Evolutionary conservation across 345 rosid species (phyloP).

Genomic region (Moricandia moricandioides): DNA sequence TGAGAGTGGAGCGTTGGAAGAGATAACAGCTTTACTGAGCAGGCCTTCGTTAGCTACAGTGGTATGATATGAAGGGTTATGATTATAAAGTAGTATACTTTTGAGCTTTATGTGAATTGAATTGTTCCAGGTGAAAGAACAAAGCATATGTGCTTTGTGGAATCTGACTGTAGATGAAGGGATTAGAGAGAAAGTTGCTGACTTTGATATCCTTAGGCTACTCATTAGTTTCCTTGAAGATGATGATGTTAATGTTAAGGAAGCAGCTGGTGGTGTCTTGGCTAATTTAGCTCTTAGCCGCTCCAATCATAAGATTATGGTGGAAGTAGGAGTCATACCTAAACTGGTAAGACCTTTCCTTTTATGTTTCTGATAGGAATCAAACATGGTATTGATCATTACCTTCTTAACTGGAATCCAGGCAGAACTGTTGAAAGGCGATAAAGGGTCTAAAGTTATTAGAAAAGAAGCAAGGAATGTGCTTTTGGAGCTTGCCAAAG

Average conservation of each 20-base stretch:
- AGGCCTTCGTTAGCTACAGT: conserved; percentile 62
- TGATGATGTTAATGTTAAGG: conserved; percentile 62
- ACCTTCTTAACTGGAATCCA: conserved; percentile 29
- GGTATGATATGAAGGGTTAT: conserved; percentile 49
- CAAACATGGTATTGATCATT: background rate
- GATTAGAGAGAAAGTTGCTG: conserved; percentile 58
- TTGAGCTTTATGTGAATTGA: conserved; percentile 4
- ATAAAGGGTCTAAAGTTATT: conserved; percentile 49
- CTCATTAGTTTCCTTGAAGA: conserved; percentile 64
- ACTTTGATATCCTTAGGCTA: conserved; percentile 49
- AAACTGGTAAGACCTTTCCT: conserved; percentile 56
- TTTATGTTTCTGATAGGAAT: background rate
- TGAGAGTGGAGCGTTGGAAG: conserved; percentile 83
- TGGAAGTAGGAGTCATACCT: conserved; percentile 76
- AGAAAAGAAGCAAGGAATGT: conserved; percentile 72
- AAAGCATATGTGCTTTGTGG: conserved; percentile 72
- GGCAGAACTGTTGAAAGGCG: conserved; percentile 58
- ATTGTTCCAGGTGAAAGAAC: conserved; percentile 66
- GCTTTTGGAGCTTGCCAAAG: conserved; percentile 76
- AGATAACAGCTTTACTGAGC: conserved; percentile 57
- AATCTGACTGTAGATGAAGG: conserved; percentile 83
- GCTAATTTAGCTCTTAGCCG: conserved; percentile 65
- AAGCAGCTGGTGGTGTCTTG: conserved; percentile 87
- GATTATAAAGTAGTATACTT: background rate
- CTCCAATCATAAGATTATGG: conserved; percentile 57